Base-by-base conservation (phyloP, 2,329 filamentous ascomycete species). In the Aureobasidium leucospermi region DNA sequence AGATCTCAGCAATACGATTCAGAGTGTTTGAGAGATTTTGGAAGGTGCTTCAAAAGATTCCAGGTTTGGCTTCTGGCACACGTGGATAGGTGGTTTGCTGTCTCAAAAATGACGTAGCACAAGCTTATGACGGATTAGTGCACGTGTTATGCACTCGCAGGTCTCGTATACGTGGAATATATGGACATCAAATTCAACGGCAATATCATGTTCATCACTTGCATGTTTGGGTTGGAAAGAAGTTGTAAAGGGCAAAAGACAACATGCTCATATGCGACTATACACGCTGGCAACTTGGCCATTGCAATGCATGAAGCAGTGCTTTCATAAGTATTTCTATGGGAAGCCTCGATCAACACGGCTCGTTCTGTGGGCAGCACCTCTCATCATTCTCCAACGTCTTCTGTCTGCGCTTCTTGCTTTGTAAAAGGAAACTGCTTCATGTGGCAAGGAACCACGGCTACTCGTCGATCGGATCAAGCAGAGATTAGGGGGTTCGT, bases 251-350 rank as follows among this genome's bases (percentile, higher is more conserved):
- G 13, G 41, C 10, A 38, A 36, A 45, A 38, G 31, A 38, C 41
- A 38, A 56, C 41, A 56, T 56, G 52, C 39, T 56, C 41, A 56
- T 56, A 56, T 56, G 52, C 41, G 41, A 56, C 52, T 56, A 56
- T 56, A 56, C 52, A 56, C 15, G 41, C 41, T 56, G 52, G 52
- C 29, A 11, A 45, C 31, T 36, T 29, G 41, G 41, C 52, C 52
- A 46, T 38, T 45, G 34, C 55, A 48, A 58, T 48, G 55, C 55
- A 58, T 47, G 55, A 58, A 58, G 55, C 55, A 58, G 55, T 48
- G 43, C 55, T 58, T 58, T 58, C 55, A 58, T 58, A 58, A 58
- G 34, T 58, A 34, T 32, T 41, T 58, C 55, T 58, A 58, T 58
- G 9, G 55, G 31, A 58, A 48, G 55, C 55, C 55, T 58, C 38